Percentiles rank a stretch among this genome's conserved stretches.
Evolutionary conservation across 768 basidiomycete genomes (phyloP).

Genomic region (Xerocomellus dryophilus): DNA sequence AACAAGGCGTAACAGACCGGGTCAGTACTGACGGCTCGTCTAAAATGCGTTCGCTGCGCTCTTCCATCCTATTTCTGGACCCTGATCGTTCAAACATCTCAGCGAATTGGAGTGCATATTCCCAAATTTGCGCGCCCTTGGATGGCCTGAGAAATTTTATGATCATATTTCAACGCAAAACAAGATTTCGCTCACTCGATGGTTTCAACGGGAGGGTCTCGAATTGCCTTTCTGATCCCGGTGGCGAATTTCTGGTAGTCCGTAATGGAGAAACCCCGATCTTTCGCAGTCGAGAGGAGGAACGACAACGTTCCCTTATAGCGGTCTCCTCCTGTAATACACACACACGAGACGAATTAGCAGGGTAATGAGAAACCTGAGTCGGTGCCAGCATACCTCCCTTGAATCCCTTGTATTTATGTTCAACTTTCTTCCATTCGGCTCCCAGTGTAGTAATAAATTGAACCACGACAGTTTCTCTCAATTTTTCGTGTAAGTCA

Average conservation of each 20-base stretch:
- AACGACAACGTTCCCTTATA: conserved; percentile 12
- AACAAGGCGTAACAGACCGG: conserved; percentile 20
- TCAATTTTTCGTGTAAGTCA: conserved; percentile 7
- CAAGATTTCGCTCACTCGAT: conserved; percentile 14
- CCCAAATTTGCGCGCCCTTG: conserved; percentile 18
- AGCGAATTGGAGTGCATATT: background rate
- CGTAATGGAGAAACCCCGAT: conserved; percentile 18
- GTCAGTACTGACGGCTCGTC: background rate
- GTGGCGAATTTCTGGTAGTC: conserved; percentile 22
- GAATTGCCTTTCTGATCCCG: conserved; percentile 7
- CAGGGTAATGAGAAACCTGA: background rate
- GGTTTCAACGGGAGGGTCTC: background rate
- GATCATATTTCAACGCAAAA: background rate
- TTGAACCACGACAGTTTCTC: conserved; percentile 21
- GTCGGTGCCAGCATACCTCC: conserved; percentile 21
- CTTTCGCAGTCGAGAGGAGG: conserved; percentile 20
- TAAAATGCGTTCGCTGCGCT: background rate
- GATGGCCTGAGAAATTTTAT: conserved; percentile 14
- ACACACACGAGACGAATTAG: background rate
- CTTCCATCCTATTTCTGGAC: conserved; percentile 1
- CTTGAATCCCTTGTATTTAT: conserved; percentile 19
- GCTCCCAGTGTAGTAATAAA: conserved; percentile 7
- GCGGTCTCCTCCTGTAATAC: conserved; percentile 18
- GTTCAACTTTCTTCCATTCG: conserved; percentile 9
- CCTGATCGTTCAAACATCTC: conserved; percentile 17